phyloP scores from a whole-genome alignment of 225 moss, liverwort and hornwort species.

The Takakia lepidozioides region DNA sequence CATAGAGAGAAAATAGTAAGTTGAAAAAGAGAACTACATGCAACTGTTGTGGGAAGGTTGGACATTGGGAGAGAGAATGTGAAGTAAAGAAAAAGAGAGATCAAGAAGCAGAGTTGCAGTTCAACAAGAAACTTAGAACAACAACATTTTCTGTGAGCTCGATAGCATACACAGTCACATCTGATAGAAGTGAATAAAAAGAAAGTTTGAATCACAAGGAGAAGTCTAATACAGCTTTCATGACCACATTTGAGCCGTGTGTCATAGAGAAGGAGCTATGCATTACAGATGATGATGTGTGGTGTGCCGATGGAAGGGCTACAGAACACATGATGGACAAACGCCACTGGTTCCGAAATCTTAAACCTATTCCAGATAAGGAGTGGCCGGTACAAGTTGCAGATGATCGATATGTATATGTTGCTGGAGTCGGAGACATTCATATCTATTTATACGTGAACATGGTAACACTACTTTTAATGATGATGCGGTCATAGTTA shows the following conservation, averaged over 20 bases:
- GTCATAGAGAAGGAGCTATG: neutral
- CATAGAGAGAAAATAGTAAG: neutral
- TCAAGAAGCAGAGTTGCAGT: neutral
- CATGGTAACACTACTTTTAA: too few relatives aligned
- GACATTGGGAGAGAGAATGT: neutral
- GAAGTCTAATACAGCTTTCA: too few relatives aligned
- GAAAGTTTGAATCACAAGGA: too few relatives aligned
- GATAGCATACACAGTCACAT: too few relatives aligned
- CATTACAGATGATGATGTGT: neutral
- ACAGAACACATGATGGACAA: slow-evolving; percentile 1
- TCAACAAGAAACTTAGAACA: too few relatives aligned
- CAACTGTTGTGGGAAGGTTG: neutral
- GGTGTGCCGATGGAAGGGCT: neutral
- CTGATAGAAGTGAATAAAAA: too few relatives aligned
- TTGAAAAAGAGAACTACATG: neutral
- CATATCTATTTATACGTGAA: too few relatives aligned
- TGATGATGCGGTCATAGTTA: too few relatives aligned
- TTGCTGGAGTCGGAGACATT: too few relatives aligned
- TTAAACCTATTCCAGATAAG: neutral
- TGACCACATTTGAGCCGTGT: too few relatives aligned
- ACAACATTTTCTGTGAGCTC: too few relatives aligned
- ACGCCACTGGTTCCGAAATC: neutral
- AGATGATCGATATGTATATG: too few relatives aligned
- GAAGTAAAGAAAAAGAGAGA: neutral
- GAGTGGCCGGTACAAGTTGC: neutral